Evolutionary conservation across 2,329 filamentous ascomycete genomes (phyloP).

Genomic region (Ophiostoma perfectum): DNA sequence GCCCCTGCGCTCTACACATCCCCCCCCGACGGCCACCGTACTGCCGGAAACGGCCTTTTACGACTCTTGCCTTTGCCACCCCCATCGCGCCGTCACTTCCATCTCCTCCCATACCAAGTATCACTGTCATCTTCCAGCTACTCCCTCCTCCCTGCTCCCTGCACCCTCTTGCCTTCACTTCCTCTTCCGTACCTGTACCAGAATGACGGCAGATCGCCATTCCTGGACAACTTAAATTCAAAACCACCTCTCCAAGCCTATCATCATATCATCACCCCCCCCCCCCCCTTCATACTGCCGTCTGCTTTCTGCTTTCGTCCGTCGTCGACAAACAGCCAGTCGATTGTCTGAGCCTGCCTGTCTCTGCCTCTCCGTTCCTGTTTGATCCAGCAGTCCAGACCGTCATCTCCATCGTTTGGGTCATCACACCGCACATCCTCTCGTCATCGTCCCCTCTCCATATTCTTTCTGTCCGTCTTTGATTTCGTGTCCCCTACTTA

Average conservation of each 20-base stretch:
- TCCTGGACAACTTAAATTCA: background rate
- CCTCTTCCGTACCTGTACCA: background rate
- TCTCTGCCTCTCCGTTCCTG: background rate
- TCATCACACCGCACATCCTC: background rate
- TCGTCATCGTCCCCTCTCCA: background rate
- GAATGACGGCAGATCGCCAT: conserved; percentile 9
- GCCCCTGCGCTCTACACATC: background rate
- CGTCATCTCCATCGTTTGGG: background rate
- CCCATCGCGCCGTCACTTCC: background rate
- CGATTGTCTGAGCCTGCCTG: background rate
- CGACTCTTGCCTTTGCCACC: conserved; percentile 7
- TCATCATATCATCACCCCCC: background rate
- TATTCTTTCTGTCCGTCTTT: conserved; percentile 2
- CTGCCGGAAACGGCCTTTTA: conserved; percentile 18
- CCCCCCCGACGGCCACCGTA: conserved; percentile 9
- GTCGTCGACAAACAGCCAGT: conserved; percentile 5
- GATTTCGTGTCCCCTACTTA: background rate
- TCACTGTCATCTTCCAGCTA: conserved; percentile 3
- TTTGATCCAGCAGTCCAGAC: background rate
- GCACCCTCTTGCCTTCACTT: background rate
- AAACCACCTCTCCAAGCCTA: background rate
- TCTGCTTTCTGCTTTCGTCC: background rate
- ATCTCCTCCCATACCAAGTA: background rate
- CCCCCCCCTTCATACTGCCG: background rate
- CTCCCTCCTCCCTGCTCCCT: background rate